Evolutionary conservation across 208 protist genomes (phyloP), one percentile per base, ranked within the genome.

Genomic region (Wallacemonas sp.): DNA sequence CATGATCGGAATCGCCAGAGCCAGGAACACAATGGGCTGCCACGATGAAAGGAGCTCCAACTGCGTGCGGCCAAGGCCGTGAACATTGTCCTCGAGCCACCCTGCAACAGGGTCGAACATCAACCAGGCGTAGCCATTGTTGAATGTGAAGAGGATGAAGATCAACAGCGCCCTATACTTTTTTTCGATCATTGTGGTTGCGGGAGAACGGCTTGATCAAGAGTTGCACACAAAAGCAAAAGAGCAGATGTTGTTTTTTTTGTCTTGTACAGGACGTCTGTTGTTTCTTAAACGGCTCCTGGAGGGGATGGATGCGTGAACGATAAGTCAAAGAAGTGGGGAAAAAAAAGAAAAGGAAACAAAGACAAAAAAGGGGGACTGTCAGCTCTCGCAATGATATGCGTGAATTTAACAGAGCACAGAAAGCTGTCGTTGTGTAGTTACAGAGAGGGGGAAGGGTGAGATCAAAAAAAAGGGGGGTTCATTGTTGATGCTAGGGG

Each of bases 41-140:
- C 89, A 95, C 17, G 86, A 91, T 2, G 82, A 88, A 27, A 95
- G 84, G 39, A 95, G 66, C 70, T 87, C 71, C 60, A 95, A 65
- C 63, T 86, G 68, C 19, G 39, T 51, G 71, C 62, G 77, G 19
- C 64, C 61, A 47, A 95, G 66, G 15, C 86, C 86, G n/a, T 78
- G 45, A 2, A 95, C 69, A 49, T 87, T 85, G 26, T 66, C 53
- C 70, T 91, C 79, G 22, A 93, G 76, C 75, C 77, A 84, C 26
- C 74, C 77, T 5, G 83, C 83, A 21, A 95, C 84, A 5, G 89
- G 89, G 72, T 92, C 89, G 72, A 95, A 95, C 86, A 93, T 90
- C 31, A 95, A 74, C 86, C 89, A 95, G 1, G 86, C 81, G 53
- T 93, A 95, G 6, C 89, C 89, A 80, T 95, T 92, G 69, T 95